These are phyloP conservation scores for Corrigiola litoralis DNA, from an alignment of 179 eudicot species.

Conservation along the genomic window DNA sequence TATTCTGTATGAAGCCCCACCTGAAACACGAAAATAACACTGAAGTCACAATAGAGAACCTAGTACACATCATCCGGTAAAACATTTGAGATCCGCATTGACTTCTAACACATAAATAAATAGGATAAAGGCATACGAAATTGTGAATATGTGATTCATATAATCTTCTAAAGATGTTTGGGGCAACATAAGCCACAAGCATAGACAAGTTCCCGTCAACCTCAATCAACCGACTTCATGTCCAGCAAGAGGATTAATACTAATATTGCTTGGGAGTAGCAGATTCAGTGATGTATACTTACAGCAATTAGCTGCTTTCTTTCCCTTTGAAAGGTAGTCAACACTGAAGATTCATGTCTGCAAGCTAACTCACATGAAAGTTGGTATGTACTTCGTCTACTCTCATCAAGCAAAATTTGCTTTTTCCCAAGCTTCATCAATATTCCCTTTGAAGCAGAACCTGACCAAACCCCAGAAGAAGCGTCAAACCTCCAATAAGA, in stretches of 20 bases:
- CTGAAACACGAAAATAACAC: slow-evolving; percentile 28
- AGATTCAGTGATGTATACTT: slow-evolving; percentile 22
- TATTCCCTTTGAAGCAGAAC: slow-evolving; percentile 35
- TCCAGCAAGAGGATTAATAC: background rate
- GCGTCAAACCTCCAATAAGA: slow-evolving; percentile 6
- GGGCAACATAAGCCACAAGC: too few species aligned
- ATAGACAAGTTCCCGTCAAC: too few species aligned
- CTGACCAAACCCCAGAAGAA: slow-evolving; percentile 12
- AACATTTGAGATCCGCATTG: background rate
- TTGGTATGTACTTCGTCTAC: slow-evolving; percentile 67
- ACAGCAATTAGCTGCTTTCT: slow-evolving; percentile 62
- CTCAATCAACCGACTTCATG: background rate
- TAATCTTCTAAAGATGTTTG: background rate
- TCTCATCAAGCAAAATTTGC: slow-evolving; percentile 57
- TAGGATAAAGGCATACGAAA: background rate
- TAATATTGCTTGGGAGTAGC: background rate
- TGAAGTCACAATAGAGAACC: background rate
- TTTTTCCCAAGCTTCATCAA: slow-evolving; percentile 61
- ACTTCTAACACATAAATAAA: background rate
- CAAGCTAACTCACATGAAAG: slow-evolving; percentile 31
- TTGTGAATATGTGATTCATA: slow-evolving; percentile 1
- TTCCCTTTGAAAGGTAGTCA: slow-evolving; percentile 43
- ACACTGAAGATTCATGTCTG: slow-evolving; percentile 41
- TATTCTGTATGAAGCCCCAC: slow-evolving; percentile 72
- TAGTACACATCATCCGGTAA: background rate